phyloP scores from a whole-genome alignment of 1,284 basidiomycete genomes.

The Trichosporon sp. region DNA sequence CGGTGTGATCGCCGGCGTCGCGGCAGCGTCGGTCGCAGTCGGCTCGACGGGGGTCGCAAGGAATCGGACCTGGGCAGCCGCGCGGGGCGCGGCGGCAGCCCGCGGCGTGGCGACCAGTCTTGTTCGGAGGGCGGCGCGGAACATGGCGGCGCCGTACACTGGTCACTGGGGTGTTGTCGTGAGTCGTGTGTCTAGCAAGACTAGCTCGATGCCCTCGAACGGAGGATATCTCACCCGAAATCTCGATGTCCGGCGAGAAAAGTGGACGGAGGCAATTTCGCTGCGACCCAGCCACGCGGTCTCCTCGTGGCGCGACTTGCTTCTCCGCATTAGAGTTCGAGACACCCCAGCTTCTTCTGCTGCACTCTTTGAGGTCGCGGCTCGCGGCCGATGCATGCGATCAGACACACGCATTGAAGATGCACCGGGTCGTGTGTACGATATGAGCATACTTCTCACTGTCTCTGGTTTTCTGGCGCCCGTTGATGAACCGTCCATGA shows the following conservation, averaged over 20 bases:
- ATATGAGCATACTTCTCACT: too few relatives aligned
- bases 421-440: too few relatives aligned
- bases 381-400: too few relatives aligned
- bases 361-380: too few relatives aligned
- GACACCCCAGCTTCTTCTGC: background rate
- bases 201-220: background rate
- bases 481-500: background rate
- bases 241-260: background rate
- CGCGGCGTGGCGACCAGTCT: background rate
- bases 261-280: conserved; percentile 6
- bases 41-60: background rate
- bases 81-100: conserved; percentile 12
- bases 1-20: background rate
- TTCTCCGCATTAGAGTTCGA: background rate
- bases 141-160: conserved; percentile 3
- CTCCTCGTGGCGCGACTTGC: too few relatives aligned
- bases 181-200: background rate
- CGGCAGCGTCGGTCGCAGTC: background rate
- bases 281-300: background rate
- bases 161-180: background rate
- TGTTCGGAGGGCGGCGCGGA: conserved; percentile 3
- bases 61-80: conserved; percentile 1
- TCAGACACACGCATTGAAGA: too few relatives aligned
- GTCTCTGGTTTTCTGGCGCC: background rate
- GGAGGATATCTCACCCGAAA: background rate